Conservation (phyloP, 306 rosid species). For the Begonia loranthoides region DNA sequence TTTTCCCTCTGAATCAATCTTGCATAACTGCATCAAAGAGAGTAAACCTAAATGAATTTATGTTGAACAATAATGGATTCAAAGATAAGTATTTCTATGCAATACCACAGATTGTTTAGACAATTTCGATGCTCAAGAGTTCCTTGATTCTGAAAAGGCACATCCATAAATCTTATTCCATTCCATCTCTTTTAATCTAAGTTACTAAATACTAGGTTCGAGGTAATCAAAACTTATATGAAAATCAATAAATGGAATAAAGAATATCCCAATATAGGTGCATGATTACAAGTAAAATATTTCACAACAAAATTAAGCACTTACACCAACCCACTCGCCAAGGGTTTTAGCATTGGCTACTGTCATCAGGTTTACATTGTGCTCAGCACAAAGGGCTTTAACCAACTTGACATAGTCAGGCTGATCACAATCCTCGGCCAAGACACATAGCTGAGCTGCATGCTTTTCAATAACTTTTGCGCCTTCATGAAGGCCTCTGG, state of each 20-base stretch:
- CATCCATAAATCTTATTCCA: no score
- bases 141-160: no score
- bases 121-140: no score
- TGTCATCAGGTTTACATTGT: constrained; percentile 56
- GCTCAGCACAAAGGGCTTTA: constrained; percentile 80
- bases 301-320: constrained; percentile 10
- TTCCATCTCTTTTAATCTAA: no score
- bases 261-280: constrained; percentile 3
- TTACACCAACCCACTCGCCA: constrained; percentile 98
- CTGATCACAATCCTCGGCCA: constrained; percentile 89
- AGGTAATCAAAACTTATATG: no score
- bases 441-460: constrained; percentile 69
- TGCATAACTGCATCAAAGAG: constrained; percentile 44
- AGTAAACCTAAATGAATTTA: no score
- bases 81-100: no score
- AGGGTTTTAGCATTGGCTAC: constrained; percentile 82
- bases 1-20: constrained; percentile 78
- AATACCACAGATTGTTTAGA: no score
- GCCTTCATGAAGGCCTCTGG: constrained; percentile 66
- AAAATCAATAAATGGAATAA: no score
- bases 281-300: constrained; percentile 36
- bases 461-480: constrained; percentile 79
- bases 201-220: no score
- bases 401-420: constrained; percentile 75
- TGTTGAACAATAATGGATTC: no score